Conservation (phyloP, 163 green algal species). For the Chlorella variabilis region DNA sequence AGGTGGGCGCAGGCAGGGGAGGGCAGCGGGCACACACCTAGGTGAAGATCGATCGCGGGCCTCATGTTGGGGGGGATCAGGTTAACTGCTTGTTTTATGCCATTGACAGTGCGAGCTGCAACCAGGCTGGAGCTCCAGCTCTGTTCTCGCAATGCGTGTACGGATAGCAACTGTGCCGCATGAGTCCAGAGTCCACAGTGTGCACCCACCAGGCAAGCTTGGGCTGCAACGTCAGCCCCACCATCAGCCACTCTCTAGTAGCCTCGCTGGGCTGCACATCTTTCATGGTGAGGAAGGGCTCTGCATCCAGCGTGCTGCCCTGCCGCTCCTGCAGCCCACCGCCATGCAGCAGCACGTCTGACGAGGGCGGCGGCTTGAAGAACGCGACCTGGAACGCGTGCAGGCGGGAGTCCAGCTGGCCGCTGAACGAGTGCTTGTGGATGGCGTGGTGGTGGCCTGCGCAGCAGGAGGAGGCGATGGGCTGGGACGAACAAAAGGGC, state of each 20-base stretch:
- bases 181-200: too few relatives aligned
- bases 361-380: constrained; percentile 6
- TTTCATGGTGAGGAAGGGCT: constrained; percentile 24
- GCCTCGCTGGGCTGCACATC: constrained; percentile 7
- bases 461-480: too few relatives aligned
- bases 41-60: too few relatives aligned
- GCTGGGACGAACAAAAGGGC: too few relatives aligned
- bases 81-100: too few relatives aligned
- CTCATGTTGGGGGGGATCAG: too few relatives aligned
- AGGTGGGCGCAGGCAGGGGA: background rate
- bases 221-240: constrained; percentile 15
- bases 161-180: too few relatives aligned
- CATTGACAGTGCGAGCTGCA: too few relatives aligned
- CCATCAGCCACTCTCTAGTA: constrained; percentile 10
- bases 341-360: background rate
- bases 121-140: too few relatives aligned
- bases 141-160: too few relatives aligned
- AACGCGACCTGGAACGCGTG: constrained; percentile 10
- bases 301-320: background rate
- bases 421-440: constrained; percentile 18
- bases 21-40: background rate
- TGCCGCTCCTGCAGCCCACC: too few relatives aligned
- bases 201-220: background rate
- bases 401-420: background rate
- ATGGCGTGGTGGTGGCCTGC: constrained; percentile 1